phyloP scores from a whole-genome alignment of 176 grass and related monocot genomes.

The Secale cereale region DNA sequence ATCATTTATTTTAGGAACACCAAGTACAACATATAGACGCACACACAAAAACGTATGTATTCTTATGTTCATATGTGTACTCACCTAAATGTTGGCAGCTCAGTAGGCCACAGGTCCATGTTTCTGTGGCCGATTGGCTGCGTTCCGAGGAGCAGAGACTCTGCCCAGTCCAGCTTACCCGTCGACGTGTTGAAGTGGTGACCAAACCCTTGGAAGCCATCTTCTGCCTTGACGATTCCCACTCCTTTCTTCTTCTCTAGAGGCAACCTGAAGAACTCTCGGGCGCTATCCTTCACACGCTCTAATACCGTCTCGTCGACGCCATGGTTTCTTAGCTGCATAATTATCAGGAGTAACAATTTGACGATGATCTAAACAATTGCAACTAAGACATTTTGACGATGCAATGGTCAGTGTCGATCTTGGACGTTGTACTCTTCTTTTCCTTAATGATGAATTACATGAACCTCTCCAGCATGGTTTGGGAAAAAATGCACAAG shows the following conservation, averaged over 20 bases:
- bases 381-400: too few relatives aligned
- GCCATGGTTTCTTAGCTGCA: neutral
- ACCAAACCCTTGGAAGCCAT: neutral
- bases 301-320: neutral
- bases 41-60: neutral
- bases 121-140: neutral
- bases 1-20: neutral
- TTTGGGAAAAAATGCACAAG: neutral
- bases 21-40: too few relatives aligned
- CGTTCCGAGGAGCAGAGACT: neutral
- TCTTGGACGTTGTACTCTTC: too few relatives aligned
- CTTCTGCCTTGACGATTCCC: neutral
- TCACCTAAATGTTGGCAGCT: neutral
- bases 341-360: neutral
- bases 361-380: neutral
- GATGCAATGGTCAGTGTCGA: too few relatives aligned
- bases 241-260: neutral
- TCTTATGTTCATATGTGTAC: neutral
- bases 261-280: neutral
- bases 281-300: neutral
- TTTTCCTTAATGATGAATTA: too few relatives aligned
- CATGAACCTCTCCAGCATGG: too few relatives aligned
- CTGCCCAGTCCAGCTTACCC: neutral
- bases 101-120: neutral
- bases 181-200: neutral